Percentiles rank a stretch among this genome's conserved stretches.
phyloP scores from a whole-genome alignment of 371 early-diverging fungal genomes.

The Nematocida homosporus region DNA sequence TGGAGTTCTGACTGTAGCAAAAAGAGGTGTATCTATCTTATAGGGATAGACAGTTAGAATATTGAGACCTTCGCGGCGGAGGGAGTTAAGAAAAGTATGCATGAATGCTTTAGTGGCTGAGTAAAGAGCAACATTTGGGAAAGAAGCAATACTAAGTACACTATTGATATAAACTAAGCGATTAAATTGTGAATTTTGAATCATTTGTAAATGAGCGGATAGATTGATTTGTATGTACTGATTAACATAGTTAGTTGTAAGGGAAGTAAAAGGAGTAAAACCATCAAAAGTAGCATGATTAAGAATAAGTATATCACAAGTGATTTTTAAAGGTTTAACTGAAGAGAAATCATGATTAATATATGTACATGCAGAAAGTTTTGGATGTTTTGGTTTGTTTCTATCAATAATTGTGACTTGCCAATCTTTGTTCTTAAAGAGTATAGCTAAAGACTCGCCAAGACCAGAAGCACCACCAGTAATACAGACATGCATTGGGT shows the following conservation, averaged over 20 bases:
- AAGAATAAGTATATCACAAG: constrained; percentile 61
- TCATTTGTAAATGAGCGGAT: constrained; percentile 26
- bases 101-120: constrained; percentile 62
- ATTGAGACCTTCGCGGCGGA: constrained; percentile 56
- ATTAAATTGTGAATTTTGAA: constrained; percentile 43
- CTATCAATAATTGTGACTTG: constrained; percentile 36
- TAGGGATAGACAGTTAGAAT: constrained; percentile 61
- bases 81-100: constrained; percentile 51
- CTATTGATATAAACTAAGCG: constrained; percentile 62
- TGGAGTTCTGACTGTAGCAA: constrained; percentile 52
- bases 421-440: constrained; percentile 1
- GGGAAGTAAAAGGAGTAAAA: constrained; percentile 18
- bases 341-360: constrained; percentile 47
- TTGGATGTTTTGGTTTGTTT: background rate
- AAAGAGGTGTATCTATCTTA: constrained; percentile 63
- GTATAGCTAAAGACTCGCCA: constrained; percentile 18
- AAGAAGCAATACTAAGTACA: constrained; percentile 48
- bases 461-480: constrained; percentile 47
- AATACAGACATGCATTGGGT: constrained; percentile 41
- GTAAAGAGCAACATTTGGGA: constrained; percentile 59
- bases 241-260: constrained; percentile 26
- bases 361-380: constrained; percentile 19
- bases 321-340: background rate
- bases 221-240: constrained; percentile 52
- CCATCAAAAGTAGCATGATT: constrained; percentile 59